Percentiles rank a stretch among this genome's conserved stretches.
Conservation (phyloP, 257 asterid genomes). For the Capsicum baccatum region DNA sequence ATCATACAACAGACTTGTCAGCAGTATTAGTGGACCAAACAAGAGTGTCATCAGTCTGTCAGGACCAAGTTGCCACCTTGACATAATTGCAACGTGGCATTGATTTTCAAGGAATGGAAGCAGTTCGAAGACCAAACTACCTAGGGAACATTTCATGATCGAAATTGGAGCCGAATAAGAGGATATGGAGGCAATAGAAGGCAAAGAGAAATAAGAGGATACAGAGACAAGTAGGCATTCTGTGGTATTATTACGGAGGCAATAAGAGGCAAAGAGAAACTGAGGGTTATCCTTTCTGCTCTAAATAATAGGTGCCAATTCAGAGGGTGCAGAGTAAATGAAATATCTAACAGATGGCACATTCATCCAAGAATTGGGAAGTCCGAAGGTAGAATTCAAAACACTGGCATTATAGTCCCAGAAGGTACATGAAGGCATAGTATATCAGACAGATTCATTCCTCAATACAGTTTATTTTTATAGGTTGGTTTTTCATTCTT, state of each 20-base stretch:
- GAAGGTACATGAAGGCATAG: too few species aligned
- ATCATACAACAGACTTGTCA: slow-evolving; percentile 28
- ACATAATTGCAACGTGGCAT: slow-evolving; percentile 36
- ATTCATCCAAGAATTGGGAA: not conserved
- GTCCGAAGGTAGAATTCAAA: not conserved
- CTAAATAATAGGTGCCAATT: not conserved
- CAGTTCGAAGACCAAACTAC: slow-evolving; percentile 37
- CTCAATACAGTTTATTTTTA: too few species aligned
- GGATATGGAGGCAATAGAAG: not conserved
- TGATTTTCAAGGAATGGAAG: slow-evolving; percentile 28
- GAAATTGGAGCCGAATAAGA: not conserved
- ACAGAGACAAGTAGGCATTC: too few species aligned
- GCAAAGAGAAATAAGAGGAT: not conserved
- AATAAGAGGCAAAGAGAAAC: not conserved
- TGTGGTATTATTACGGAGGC: too few species aligned
- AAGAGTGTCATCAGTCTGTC: slow-evolving; percentile 30
- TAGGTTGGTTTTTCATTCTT: too few species aligned
- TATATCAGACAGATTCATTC: too few species aligned
- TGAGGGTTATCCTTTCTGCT: not conserved
- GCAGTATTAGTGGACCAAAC: slow-evolving; percentile 39
- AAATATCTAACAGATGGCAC: not conserved
- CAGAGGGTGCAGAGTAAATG: not conserved
- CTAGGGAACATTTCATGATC: not conserved
- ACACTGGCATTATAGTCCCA: not conserved
- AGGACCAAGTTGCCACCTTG: slow-evolving; percentile 35